Evolutionary conservation across 2,329 filamentous ascomycete species (phyloP).

Genomic region (Stemphylium beticola): DNA sequence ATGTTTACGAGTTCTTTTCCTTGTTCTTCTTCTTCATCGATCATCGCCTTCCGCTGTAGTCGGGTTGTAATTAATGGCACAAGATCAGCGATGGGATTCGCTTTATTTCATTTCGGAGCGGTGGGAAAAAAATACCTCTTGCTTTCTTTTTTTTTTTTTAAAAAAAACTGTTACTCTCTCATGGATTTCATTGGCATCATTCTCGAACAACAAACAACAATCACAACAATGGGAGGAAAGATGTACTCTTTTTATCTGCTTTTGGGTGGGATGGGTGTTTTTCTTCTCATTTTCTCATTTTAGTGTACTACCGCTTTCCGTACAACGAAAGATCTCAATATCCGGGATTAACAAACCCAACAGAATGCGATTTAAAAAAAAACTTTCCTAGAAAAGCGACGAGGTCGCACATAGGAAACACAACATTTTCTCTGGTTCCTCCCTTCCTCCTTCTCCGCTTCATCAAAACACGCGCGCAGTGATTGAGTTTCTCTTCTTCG

Average conservation of each 20-base stretch:
- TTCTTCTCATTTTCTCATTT: background rate
- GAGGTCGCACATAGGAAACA: slow-evolving; percentile 24
- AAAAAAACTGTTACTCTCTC: background rate
- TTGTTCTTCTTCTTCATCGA: slow-evolving; percentile 18
- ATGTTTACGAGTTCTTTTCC: slow-evolving; percentile 35
- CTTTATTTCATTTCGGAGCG: slow-evolving; percentile 27
- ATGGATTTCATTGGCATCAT: slow-evolving; percentile 22
- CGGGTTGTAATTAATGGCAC: slow-evolving; percentile 50
- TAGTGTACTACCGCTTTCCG: slow-evolving; percentile 30
- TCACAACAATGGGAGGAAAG: slow-evolving; percentile 11
- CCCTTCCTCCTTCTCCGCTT: background rate
- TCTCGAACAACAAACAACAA: slow-evolving; percentile 14
- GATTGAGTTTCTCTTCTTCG: background rate
- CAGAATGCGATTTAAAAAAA: slow-evolving; percentile 40
- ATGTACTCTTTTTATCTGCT: slow-evolving; percentile 1
- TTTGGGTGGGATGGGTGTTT: background rate
- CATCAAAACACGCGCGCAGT: background rate
- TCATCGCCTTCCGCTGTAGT: slow-evolving; percentile 34
- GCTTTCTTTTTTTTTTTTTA: slow-evolving; percentile 28
- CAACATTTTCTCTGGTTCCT: background rate
- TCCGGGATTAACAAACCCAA: slow-evolving; percentile 19
- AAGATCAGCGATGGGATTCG: slow-evolving; percentile 38
- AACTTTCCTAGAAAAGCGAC: slow-evolving; percentile 27
- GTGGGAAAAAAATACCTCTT: slow-evolving; percentile 33
- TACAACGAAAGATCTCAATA: slow-evolving; percentile 26